A percentile compares a stretch with the other conserved stretches of the same genome.
Evolutionary conservation across 305 asterid genomes (phyloP).

Genomic region (Rubia occidens): DNA sequence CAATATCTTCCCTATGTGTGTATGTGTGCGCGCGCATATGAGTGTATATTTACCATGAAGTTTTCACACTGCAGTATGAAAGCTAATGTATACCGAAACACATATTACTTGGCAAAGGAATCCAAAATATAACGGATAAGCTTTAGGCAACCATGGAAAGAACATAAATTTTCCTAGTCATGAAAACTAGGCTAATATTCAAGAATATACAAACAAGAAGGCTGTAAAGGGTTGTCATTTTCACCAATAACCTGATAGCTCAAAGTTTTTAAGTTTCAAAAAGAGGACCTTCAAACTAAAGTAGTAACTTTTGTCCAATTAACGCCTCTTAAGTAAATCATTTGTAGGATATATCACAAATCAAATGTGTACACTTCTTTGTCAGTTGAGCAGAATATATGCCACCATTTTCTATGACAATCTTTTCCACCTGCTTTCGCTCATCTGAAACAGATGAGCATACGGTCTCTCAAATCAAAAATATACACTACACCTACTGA

Average conservation of each 20-base stretch:
- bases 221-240: background rate
- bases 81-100: background rate
- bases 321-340: constrained; percentile 19
- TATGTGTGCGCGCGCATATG: background rate
- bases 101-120: background rate
- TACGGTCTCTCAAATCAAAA: background rate
- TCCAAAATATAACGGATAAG: background rate
- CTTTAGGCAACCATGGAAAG: background rate
- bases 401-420: constrained; percentile 70
- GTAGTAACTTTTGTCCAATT: background rate
- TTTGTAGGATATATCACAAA: constrained; percentile 77
- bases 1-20: constrained; percentile 3
- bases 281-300: background rate
- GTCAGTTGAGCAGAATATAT: constrained; percentile 84
- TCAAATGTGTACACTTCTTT: constrained; percentile 81
- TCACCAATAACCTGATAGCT: background rate
- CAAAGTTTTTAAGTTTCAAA: background rate
- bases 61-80: background rate
- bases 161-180: background rate
- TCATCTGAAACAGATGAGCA: constrained; percentile 44
- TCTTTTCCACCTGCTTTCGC: constrained; percentile 73
- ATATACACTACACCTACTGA: background rate
- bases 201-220: background rate
- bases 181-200: background rate
- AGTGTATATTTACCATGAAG: background rate